A percentile compares a stretch with the other conserved stretches of the same genome.
These are phyloP conservation scores for Pseudocercospora pini-densiflorae DNA, from an alignment of 2,329 filamentous ascomycete species.

Conservation along the genomic window DNA sequence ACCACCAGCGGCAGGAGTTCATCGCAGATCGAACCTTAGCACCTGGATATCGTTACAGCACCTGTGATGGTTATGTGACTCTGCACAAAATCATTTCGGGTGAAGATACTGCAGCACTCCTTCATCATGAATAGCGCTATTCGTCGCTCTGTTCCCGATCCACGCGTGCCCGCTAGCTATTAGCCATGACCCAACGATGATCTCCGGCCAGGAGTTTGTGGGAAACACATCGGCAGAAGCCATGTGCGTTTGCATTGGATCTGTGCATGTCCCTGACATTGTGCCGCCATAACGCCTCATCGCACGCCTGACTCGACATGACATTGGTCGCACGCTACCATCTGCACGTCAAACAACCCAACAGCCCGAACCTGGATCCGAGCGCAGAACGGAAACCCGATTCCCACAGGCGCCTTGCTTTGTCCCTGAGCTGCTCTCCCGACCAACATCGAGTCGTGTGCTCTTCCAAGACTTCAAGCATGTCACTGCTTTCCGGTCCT, in stretches of 20 bases:
- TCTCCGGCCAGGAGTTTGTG: not conserved
- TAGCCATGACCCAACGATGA: not conserved
- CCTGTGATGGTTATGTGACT: not conserved
- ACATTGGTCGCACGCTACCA: not conserved
- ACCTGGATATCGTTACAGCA: not conserved
- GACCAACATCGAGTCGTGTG: too few relatives aligned
- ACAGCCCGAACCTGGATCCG: not conserved
- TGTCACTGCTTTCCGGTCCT: not conserved
- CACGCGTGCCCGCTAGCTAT: not conserved
- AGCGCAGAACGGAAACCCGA: not conserved
- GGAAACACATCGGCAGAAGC: not conserved
- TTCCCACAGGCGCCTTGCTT: too few relatives aligned
- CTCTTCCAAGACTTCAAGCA: not conserved
- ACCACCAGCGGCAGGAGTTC: not conserved
- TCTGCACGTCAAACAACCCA: slow-evolving; percentile 5
- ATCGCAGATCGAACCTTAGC: not conserved
- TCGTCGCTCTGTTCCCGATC: not conserved
- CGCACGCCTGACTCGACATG: not conserved
- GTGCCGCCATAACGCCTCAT: not conserved
- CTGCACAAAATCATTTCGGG: not conserved
- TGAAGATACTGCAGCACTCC: not conserved
- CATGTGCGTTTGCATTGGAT: not conserved
- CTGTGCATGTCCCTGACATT: not conserved
- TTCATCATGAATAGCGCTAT: not conserved
- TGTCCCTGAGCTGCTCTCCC: too few relatives aligned